Base-by-base conservation (phyloP, 1,139 yeast genomes). In the Torulaspora pretoriensis region DNA sequence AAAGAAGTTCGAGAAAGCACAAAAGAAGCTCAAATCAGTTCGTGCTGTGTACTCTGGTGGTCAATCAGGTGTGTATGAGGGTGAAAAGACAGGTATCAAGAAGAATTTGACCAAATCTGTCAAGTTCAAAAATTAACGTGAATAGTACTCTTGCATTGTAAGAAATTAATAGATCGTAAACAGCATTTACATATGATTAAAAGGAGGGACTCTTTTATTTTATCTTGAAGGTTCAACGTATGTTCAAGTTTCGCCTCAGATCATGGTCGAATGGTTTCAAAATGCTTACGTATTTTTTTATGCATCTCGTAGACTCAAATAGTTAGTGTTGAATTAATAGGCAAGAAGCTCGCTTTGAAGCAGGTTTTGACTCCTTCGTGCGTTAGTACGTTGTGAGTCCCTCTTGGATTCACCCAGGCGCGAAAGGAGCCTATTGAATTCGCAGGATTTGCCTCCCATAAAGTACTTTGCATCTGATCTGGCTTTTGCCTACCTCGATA, bases 11-110 rank as follows among this genome's bases (percentile, higher is more conserved):
- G 97, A 88, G 53, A 77, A 79, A 65, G 98, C 99, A 32, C 82
- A 89, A 72, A 90, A 89, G 88, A 89, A 89, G 67, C 83, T 94
- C 65, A 82, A 83, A 63, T 83, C 95, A 49, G 84, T 87, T 52
- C 83, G 96, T 68, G 88, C 87, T 49, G 97, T 89, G 23, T 89
- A 83, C 73, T 77, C 83, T 58, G 81, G 79, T 37, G 67, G 67
- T 35, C 86, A 81, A 57, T 74, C 78, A 51, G 89, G 96, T 43
- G 83, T 96, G 2, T 92, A 94, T 68, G 83, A 77, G 54, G 98
- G 98, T 68, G 98, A 92, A 68, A 77, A 80, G 72, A 90, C 97
- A 19, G 98, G 98, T 85, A 92, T 92, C 67, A 89, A 89, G 75
- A 90, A 92, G 78, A 88, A 89, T 52, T 65, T 92, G 50, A 77